Evolutionary conservation across 768 basidiomycete species (phyloP), one percentile per base, ranked within the genome.

Genomic region (Fomitopsis serialis): DNA sequence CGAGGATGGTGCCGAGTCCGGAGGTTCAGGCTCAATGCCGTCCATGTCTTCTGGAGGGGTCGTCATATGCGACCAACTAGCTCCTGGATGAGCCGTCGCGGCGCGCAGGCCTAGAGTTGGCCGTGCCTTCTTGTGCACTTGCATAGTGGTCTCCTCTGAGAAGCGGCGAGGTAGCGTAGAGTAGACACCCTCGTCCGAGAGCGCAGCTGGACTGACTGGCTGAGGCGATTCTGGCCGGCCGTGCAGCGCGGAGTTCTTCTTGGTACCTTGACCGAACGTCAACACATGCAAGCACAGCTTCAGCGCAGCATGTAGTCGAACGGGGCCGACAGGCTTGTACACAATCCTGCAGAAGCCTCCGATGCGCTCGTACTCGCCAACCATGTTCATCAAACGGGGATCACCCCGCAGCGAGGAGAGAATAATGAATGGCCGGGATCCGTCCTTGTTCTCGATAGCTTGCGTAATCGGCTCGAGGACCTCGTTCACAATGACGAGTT

Each of bases 331-430:
- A 10, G 94, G 94, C 66, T 97, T 98, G 78, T 86, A 89, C 12
- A 95, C 70, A 22, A 92, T 74, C n/a, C 89, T 85, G 68, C 89
- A 92, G 68, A 91, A 89, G 24, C 93, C 93, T 9, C 94, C 94
- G 11, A 85, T 80, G 42, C 76, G 75, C 64, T 92, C 90, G 63
- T 89, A 85, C 21, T 89, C 83, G 53, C 74, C 78, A 50, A 84
- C 82, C 13, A 82, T 78, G 10, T 74, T 70, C 75, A 87, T 80
- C 48, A 86, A 65, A 49, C 73, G 68, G 15, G 85, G 75, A 66
- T 79, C 84, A 17, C 87, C 85, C 43, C 91, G 81, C 27, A 78
- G 76, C 0, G 87, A 78, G 17, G 88, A 85, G 35, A 95, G 73
- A 48, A 95, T 72, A 61, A 97, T 76, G 67, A 90, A 88, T 0